Conservation (phyloP, 163 green algal species). For the Scenedesmus sp. region DNA sequence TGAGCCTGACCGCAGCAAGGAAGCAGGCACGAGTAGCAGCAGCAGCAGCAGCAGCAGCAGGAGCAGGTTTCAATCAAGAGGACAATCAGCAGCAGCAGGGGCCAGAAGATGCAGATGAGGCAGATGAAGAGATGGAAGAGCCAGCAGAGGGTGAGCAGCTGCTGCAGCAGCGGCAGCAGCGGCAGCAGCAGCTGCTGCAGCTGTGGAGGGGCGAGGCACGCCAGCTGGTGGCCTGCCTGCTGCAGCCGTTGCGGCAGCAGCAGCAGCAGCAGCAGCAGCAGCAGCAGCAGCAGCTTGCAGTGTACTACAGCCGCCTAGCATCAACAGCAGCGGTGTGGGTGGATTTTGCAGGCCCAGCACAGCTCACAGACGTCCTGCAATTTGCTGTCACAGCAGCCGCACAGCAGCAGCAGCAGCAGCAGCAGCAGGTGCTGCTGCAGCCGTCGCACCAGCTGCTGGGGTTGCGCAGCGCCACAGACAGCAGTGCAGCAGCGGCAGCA, state of each 20-base stretch:
- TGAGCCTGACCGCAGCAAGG: conserved; percentile 31
- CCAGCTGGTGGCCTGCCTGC: conserved; percentile 1
- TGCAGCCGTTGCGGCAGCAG: neutral
- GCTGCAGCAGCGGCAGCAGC: conserved; percentile 4
- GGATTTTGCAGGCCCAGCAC: neutral
- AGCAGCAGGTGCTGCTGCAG: conserved; percentile 10
- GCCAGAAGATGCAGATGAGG: neutral
- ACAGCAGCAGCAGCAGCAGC: conserved; percentile 3
- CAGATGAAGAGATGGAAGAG: neutral
- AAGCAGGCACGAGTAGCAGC: conserved; percentile 22
- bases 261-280: neutral
- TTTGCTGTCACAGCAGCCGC: neutral
- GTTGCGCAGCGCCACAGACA: neutral
- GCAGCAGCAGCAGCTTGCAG: neutral
- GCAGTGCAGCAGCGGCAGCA: conserved; percentile 18
- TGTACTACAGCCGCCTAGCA: neutral
- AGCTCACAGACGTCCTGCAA: neutral
- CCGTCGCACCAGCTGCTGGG: conserved; percentile 21
- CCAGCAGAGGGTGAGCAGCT: neutral
- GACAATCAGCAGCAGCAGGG: neutral
- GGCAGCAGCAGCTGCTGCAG: conserved; percentile 17
- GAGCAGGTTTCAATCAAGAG: neutral
- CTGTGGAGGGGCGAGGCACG: neutral
- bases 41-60: neutral
- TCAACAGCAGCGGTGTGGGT: neutral